Conservation (phyloP, 148 eudicot genomes). For the Simmondsia chinensis region DNA sequence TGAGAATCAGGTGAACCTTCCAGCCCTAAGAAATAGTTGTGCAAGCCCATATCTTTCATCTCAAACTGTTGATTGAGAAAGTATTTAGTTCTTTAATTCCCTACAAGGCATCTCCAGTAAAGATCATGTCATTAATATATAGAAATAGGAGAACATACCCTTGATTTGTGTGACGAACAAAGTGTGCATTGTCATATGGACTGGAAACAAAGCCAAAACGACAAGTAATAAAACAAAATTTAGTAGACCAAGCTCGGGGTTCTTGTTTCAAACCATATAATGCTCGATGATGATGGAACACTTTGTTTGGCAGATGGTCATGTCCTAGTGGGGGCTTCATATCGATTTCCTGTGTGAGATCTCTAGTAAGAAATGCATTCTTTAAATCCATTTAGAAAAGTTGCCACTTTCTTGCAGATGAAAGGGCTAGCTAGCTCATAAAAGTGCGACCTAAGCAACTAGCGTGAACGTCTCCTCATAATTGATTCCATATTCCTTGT, state of each 20-base stretch:
- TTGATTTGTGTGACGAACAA: not conserved
- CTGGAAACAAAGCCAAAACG: not conserved
- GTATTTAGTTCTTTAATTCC: not conserved
- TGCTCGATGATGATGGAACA: not conserved
- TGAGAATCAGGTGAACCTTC: not conserved
- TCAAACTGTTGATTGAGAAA: too few species aligned
- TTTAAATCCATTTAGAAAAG: not conserved
- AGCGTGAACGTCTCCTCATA: conserved; percentile 4
- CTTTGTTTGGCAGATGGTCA: not conserved
- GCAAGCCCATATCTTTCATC: too few species aligned
- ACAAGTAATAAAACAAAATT: not conserved
- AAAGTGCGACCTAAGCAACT: not conserved
- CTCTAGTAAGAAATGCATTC: not conserved
- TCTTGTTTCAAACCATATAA: conserved; percentile 2
- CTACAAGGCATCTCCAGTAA: not conserved
- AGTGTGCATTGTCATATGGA: not conserved
- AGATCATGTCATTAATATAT: not conserved
- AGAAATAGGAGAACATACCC: not conserved
- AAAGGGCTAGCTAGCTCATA: not conserved
- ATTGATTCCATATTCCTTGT: not conserved
- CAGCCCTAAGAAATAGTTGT: not conserved
- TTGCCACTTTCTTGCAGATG: not conserved
- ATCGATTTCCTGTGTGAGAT: too few species aligned
- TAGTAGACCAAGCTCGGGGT: not conserved
- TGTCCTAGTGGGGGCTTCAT: conserved; percentile 1